These are phyloP conservation scores for Berberis thunbergii DNA, from an alignment of 164 flowering plant genomes.

Conservation along the genomic window DNA sequence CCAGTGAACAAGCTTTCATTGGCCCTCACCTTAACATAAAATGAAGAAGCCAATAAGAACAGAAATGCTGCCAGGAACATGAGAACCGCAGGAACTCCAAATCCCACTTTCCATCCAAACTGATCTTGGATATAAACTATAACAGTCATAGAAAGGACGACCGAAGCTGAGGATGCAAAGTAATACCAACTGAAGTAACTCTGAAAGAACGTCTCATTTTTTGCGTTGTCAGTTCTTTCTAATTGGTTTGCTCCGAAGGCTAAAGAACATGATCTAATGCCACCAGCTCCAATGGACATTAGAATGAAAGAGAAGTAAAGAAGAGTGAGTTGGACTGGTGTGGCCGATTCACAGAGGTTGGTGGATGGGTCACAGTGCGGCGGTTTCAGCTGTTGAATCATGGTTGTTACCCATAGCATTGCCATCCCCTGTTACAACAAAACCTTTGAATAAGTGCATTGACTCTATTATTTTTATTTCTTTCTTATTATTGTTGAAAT, in stretches of 20 bases:
- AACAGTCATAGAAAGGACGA: not conserved
- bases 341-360: conserved; percentile 25
- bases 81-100: not conserved
- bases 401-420: conserved; percentile 8
- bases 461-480: too few species aligned
- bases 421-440: conserved; percentile 35
- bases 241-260: conserved; percentile 78
- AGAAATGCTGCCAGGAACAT: not conserved
- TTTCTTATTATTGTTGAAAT: too few species aligned
- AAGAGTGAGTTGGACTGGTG: conserved; percentile 27
- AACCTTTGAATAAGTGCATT: not conserved
- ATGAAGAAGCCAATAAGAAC: not conserved
- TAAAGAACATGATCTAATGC: conserved; percentile 51
- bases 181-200: conserved; percentile 68
- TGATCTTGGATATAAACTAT: conserved; percentile 1
- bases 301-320: conserved; percentile 31
- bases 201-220: conserved; percentile 36
- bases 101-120: conserved; percentile 2
- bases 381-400: conserved; percentile 32
- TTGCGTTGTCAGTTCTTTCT: conserved; percentile 27
- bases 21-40: not conserved
- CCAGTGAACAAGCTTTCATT: conserved; percentile 1
- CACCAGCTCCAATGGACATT: conserved; percentile 64
- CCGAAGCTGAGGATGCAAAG: too few species aligned
- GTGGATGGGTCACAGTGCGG: conserved; percentile 2